Evolutionary conservation across 441 rosid genomes (phyloP), one percentile per base, ranked within the genome.

Genomic region (Pelargonium australe): DNA sequence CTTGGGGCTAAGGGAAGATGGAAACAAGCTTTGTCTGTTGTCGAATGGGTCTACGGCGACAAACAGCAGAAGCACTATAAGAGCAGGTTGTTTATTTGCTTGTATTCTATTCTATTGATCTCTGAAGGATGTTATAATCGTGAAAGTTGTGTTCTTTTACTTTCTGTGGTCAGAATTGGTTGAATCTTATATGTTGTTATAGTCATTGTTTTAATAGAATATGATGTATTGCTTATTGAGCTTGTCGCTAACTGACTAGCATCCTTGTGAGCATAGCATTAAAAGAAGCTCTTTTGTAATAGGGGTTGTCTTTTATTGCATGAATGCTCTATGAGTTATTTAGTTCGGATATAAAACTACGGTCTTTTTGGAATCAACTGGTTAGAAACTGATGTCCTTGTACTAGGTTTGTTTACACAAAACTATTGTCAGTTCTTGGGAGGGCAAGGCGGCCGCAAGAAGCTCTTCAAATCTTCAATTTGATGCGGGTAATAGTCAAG

Each of bases 341-440:
- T 45, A 6, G 53, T 10, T 45, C 12, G n/a, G 12, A 10, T 45
- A 2, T 45, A 11, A 45, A 45, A 45, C 53, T 45, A 45, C 1
- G 7, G 53, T 45, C 53, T 25, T 25, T 45, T 11, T 45, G 53
- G 14, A 8, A 11, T 45, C 0, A 11, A 1, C 53, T 45, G 10
- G 0, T 0, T 11, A 17, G 20, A 68, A 6, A 65, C 70, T 64
- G 12, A 28, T 45, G 10, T 72, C 41, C 47, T 49, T 67, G 51
- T 71, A 84, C 77, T 79, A 93, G 98, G 89, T 93, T 89, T 89
- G 97, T 93, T 70, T 89, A 87, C 84, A 91, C 98, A 64, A 89
- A 91, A 74, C 89, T 93, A 65, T 81, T 93, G 80, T 83, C 96
- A 4, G 85, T 91, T 75, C 91, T 93, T 71, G 91, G 96, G 68